A percentile compares a stretch with the other conserved stretches of the same genome.
Conservation (phyloP, 1,139 yeast species). For the Protomyces arabidopsidicola region DNA sequence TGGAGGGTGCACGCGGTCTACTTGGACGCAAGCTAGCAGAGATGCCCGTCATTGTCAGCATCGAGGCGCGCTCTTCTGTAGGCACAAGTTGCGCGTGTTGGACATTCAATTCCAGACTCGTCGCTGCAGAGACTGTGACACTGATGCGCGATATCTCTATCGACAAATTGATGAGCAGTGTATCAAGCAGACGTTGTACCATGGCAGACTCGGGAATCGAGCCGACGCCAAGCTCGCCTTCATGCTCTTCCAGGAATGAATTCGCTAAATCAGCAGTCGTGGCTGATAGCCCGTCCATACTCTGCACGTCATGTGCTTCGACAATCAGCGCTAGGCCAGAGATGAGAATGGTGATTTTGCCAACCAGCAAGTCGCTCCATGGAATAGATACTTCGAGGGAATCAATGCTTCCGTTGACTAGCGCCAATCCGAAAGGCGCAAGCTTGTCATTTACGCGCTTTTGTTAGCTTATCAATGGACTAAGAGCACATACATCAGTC, state of each 20-base stretch:
- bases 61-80: background rate
- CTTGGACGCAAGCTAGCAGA: background rate
- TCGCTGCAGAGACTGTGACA: background rate
- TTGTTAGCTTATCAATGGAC: background rate
- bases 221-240: conserved; percentile 11
- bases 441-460: conserved; percentile 7
- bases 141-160: background rate
- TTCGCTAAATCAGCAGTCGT: conserved; percentile 4
- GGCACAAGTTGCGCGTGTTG: background rate
- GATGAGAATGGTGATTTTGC: background rate
- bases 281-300: background rate
- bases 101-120: background rate
- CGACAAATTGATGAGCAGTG: background rate
- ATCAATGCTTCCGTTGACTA: conserved; percentile 3
- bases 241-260: conserved; percentile 7
- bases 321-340: conserved; percentile 6
- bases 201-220: conserved; percentile 11
- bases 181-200: conserved; percentile 7
- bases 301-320: background rate
- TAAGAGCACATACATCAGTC: conserved; percentile 2
- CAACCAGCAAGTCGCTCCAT: conserved; percentile 14
- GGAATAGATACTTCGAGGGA: conserved; percentile 9
- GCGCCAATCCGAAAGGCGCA: background rate
- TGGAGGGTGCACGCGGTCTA: background rate
- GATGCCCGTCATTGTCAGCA: background rate